Evolutionary conservation across 257 asterid species (phyloP), one percentile per base, ranked within the genome.

Genomic region (Verbascum thapsus): DNA sequence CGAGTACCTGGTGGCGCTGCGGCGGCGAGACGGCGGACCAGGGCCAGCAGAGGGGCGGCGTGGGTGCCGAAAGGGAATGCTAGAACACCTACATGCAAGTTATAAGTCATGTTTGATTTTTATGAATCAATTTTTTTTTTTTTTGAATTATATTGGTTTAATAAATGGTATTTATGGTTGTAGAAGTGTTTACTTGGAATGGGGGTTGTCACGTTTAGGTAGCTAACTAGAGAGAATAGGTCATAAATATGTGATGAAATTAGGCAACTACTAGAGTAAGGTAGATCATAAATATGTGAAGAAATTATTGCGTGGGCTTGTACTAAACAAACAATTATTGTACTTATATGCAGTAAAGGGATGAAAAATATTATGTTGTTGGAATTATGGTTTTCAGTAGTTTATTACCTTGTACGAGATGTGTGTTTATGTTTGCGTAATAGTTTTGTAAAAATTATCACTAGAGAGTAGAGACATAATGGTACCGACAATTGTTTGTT

Each of bases 1-100:
- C 19, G 72, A 0, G 72, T 37, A 7, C 18, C 23, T 0, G 88
- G 85, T 22, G 88, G 85, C 18, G 85, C 39, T 0, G 86, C 51
- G 50, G 72, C 70, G 3, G 95, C 83, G 2, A 90, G 71, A 48
- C 75, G 72, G 34, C 50, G 78, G 11, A 81, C 84, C 0, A 90
- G 77, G 53, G 67, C 39, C 40, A 87, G 80, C 1, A 87, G 65
- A 0, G 91, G 85, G 1, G 80, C 79, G 3, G 95, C 90, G 74
- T 87, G 97, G 0, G 92, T 71, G 64, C 84, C 95, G 72, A 87
- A 87, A 2, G 97, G 97, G 71, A 90, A 90, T 10, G 97, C 80
- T 22, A 90, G 81, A 37, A 85, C 84, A 4, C 81, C 95, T 3
- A 90, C 53, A n/a, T 87, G 96, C 39, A 56, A 53, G 49, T 76